Conservation (phyloP, 257 asterid species). For the Petunia secreta region DNA sequence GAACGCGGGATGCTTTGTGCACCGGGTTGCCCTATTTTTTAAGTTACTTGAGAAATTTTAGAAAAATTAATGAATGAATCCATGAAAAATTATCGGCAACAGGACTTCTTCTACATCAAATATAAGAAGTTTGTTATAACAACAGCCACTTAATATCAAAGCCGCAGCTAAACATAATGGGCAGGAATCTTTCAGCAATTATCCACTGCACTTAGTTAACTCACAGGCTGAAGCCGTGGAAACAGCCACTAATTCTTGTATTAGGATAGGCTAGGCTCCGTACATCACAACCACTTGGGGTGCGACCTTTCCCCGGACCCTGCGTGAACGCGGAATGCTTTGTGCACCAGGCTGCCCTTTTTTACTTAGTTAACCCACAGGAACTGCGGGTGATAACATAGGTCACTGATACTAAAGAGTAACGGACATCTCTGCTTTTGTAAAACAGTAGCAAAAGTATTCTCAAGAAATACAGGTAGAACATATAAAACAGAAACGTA, state of each 20-base stretch:
- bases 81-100: neutral
- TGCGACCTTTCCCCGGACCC: too few species aligned
- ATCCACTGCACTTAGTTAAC: neutral
- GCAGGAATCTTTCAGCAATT: neutral
- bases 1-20: too few species aligned
- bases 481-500: too few species aligned
- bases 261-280: too few species aligned
- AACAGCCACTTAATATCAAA: neutral
- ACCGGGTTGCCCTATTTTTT: neutral
- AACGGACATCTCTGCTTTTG: neutral
- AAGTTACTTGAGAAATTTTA: neutral
- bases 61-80: neutral
- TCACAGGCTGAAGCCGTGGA: too few species aligned
- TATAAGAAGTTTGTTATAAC: neutral
- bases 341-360: too few species aligned
- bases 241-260: too few species aligned
- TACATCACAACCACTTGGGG: too few species aligned
- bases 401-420: too few species aligned
- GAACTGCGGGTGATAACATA: neutral
- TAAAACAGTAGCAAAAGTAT: neutral
- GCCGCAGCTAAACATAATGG: neutral
- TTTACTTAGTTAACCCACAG: neutral
- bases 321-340: too few species aligned
- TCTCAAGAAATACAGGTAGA: neutral
- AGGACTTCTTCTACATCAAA: neutral